These are phyloP conservation scores for Trametes hirsuta DNA, from an alignment of 1,284 basidiomycete species.

Conservation along the genomic window DNA sequence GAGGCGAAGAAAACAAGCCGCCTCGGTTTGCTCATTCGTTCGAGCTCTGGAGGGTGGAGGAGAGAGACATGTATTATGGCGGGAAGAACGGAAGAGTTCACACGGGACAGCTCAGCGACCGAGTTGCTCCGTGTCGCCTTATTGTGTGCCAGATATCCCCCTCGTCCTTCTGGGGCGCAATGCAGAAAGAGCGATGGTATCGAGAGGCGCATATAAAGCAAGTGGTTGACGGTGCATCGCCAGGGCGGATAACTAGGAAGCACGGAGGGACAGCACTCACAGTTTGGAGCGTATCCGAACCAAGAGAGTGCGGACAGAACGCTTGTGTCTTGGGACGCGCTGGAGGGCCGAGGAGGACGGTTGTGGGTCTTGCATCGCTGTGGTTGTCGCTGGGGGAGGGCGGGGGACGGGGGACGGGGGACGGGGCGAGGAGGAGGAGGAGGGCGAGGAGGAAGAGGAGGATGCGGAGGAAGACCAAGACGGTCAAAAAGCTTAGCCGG, in stretches of 20 bases:
- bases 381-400: slow-evolving; percentile 15
- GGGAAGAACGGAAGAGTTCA: slow-evolving; percentile 4
- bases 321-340: slow-evolving; percentile 4
- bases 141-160: not conserved
- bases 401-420: not conserved
- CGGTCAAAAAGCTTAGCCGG: slow-evolving; percentile 25
- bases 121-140: not conserved
- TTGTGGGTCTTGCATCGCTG: slow-evolving; percentile 9
- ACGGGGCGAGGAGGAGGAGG: not conserved
- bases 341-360: not conserved
- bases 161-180: too few species aligned
- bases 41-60: not conserved
- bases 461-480: slow-evolving; percentile 8
- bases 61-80: not conserved
- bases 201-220: not conserved
- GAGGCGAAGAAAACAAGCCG: not conserved
- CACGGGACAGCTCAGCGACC: slow-evolving; percentile 17
- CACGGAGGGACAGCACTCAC: slow-evolving; percentile 8
- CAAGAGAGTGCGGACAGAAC: slow-evolving; percentile 12
- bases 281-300: slow-evolving; percentile 21
- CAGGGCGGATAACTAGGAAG: not conserved
- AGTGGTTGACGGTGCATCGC: too few species aligned
- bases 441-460: slow-evolving; percentile 9
- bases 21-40: not conserved
- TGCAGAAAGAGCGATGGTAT: not conserved